phyloP scores from a whole-genome alignment of 371 early-diverging fungal species.

The Lichtheimia ornata region DNA sequence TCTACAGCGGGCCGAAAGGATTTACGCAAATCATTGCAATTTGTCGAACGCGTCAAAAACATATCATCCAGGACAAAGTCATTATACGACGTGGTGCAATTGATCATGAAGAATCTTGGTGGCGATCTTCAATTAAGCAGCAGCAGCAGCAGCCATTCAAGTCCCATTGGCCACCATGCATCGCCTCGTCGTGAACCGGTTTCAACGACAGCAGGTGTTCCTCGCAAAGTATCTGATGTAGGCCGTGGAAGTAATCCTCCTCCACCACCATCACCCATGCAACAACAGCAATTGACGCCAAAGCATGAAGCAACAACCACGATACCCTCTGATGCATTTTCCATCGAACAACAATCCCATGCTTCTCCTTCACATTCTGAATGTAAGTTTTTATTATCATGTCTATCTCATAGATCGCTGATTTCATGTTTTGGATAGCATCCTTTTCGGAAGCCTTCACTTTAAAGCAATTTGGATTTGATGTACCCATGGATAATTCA shows the following conservation, averaged over 20 bases:
- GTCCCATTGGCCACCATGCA: too few relatives aligned
- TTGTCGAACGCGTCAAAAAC: slow-evolving; percentile 25
- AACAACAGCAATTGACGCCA: not conserved
- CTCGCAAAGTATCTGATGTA: slow-evolving; percentile 16
- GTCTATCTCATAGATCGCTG: not conserved
- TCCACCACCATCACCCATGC: not conserved
- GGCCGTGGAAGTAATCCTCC: slow-evolving; percentile 14
- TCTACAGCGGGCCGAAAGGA: slow-evolving; percentile 35
- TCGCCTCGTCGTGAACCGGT: not conserved
- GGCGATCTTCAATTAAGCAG: slow-evolving; percentile 7
- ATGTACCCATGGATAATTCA: slow-evolving; percentile 15
- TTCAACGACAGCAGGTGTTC: not conserved
- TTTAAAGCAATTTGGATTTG: slow-evolving; percentile 49
- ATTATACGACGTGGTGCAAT: slow-evolving; percentile 28
- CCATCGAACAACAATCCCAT: not conserved
- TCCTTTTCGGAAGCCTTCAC: slow-evolving; percentile 38
- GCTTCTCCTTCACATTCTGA: not conserved
- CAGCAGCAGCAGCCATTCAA: not conserved
- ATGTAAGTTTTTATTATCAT: not conserved
- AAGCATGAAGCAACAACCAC: not conserved
- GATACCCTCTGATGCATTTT: not conserved
- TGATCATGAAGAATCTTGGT: slow-evolving; percentile 31
- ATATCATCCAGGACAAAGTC: slow-evolving; percentile 37
- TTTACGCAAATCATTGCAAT: slow-evolving; percentile 26
- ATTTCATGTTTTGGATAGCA: not conserved